Evolutionary conservation across 2,329 filamentous ascomycete genomes (phyloP).

Genomic region (Phialophora expanda): DNA sequence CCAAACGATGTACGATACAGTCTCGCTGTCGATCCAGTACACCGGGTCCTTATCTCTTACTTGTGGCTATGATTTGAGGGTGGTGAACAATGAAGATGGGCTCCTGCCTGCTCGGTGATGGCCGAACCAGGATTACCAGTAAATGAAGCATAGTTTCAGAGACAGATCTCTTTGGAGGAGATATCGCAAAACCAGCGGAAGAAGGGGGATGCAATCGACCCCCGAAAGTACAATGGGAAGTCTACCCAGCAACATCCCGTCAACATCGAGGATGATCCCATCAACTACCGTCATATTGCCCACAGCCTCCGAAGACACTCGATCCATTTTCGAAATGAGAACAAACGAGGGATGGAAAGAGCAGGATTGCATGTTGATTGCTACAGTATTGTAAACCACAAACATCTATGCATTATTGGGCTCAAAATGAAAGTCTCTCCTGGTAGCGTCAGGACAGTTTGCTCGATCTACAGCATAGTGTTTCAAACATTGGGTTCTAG

Average conservation of each 20-base stretch:
- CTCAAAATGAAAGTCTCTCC: neutral
- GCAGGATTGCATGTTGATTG: neutral
- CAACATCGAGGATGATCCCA: neutral
- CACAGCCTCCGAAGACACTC: neutral
- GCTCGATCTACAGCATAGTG: neutral
- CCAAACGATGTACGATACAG: neutral
- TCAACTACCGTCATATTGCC: neutral
- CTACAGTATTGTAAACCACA: neutral
- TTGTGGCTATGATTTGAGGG: neutral
- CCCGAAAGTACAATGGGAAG: too few species aligned
- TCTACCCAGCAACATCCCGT: too few species aligned
- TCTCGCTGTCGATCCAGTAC: too few species aligned
- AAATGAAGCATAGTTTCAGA: neutral
- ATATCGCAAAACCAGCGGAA: neutral
- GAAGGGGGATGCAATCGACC: too few species aligned
- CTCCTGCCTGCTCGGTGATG: neutral
- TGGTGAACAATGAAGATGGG: too few species aligned
- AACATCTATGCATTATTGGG: neutral
- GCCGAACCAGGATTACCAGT: neutral
- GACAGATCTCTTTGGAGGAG: neutral
- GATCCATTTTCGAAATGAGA: neutral
- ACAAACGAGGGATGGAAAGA: neutral
- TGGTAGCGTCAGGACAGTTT: neutral
- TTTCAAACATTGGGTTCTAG: neutral
- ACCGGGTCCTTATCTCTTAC: neutral